Base-by-base conservation (phyloP, 1,139 yeast species). In the Debaryomyces singareniensis region DNA sequence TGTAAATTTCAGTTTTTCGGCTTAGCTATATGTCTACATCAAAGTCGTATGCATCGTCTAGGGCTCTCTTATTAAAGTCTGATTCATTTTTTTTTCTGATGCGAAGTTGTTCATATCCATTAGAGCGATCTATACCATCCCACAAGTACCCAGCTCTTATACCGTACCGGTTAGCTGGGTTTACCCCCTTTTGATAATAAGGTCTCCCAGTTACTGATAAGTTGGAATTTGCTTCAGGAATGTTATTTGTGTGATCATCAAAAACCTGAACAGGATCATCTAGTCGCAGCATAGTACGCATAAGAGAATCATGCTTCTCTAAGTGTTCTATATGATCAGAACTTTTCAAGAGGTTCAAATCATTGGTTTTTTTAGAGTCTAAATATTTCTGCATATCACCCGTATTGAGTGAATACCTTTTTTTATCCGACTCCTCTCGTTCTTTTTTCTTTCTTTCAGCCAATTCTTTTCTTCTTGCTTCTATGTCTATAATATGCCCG, bases 101-200 rank as follows among this genome's bases (percentile, higher is more conserved):
- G 65, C 83, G 70, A 37, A 68, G 60, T 29, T 60, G 61, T 49
- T 89, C 97, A 54, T 83, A 89, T n/a, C 96, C 96, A 49, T 81
- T 89, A 0, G 94, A 75, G 36, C 97, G 61, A 53, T 86, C 93
- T 1, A 87, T 78, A 0, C 97, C 97, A 51, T 89, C 97, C 97
- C 97, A 89, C 34, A 85, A 62, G 40, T 66, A 63, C 1, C 97
- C 96, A 0, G 96, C 95, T 4, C 60, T 58, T 13, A 89, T 78
- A 3, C 71, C 71, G 53, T 85, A 89, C 37, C 97, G 55, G 47
- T 89, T 89, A 15, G 73, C 73, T 0, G 85, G 75, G 33, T 57
- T 73, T 0, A 65, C 44, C 0, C 83, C 76, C 13, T 65, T 60
- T 38, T 68, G 78, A 15, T 63, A 61, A 2, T 35, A 33, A 7